These are phyloP conservation scores for Amphichorda felina DNA, from an alignment of 2,329 filamentous ascomycete species.

Conservation along the genomic window DNA sequence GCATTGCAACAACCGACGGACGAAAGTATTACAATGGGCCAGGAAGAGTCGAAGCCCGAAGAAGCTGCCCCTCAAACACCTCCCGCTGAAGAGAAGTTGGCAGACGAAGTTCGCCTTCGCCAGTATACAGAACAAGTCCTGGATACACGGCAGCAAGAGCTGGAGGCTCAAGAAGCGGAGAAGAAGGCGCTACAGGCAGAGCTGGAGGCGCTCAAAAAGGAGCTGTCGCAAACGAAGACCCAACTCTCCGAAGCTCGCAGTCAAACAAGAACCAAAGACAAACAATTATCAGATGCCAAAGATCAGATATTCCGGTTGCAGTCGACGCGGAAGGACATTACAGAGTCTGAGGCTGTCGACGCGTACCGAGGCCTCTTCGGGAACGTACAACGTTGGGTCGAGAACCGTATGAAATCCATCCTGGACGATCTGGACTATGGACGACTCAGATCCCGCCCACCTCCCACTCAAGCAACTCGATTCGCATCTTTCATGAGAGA, in stretches of 20 bases:
- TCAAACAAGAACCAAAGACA: constrained; percentile 12
- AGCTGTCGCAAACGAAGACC: constrained; percentile 15
- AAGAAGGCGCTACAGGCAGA: constrained; percentile 14
- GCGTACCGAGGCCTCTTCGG: constrained; percentile 18
- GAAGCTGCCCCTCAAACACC: neutral
- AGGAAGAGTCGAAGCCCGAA: constrained; percentile 1
- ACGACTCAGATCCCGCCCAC: constrained; percentile 11
- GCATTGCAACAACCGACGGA: too few relatives aligned
- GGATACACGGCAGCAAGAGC: constrained; percentile 21
- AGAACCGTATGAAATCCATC: constrained; percentile 16
- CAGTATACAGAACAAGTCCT: constrained; percentile 22
- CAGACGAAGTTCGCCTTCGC: constrained; percentile 18
- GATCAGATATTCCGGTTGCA: constrained; percentile 20
- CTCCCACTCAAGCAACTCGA: constrained; percentile 13
- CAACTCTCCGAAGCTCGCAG: constrained; percentile 18
- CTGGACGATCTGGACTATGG: constrained; percentile 19
- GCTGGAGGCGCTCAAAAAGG: constrained; percentile 16
- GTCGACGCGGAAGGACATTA: constrained; percentile 19
- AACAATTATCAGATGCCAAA: constrained; percentile 15
- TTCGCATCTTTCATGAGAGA: constrained; percentile 21
- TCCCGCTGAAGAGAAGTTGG: constrained; percentile 12
- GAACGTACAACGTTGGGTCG: constrained; percentile 23
- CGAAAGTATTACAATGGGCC: neutral
- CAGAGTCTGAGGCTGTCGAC: constrained; percentile 21
- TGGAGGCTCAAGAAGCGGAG: constrained; percentile 17